Percentiles rank a stretch among this genome's conserved stretches.
Evolutionary conservation across 2,329 filamentous ascomycete species (phyloP).

Genomic region (Aspergillus oerlinghausenensis): DNA sequence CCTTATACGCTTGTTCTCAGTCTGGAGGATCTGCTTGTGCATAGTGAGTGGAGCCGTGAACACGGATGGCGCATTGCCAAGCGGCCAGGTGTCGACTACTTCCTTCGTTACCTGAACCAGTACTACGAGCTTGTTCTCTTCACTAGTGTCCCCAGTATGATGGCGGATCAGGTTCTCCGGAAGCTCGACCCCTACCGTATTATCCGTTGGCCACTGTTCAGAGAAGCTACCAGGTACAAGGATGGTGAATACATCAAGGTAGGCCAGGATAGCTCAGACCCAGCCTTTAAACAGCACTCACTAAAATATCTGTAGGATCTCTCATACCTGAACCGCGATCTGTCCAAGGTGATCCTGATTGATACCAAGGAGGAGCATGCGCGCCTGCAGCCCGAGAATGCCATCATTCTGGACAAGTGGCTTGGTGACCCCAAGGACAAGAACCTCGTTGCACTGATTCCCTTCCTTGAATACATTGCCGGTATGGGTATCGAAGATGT

Average conservation of each 20-base stretch:
- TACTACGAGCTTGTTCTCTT: constrained; percentile 98
- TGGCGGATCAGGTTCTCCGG: constrained; percentile 80
- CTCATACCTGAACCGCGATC: constrained; percentile 93
- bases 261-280: constrained; percentile 19
- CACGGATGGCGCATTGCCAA: constrained; percentile 95
- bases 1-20: constrained; percentile 91
- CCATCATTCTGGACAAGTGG: constrained; percentile 89
- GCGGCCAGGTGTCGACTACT: constrained; percentile 93
- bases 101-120: constrained; percentile 90
- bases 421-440: constrained; percentile 76
- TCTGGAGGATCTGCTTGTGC: constrained; percentile 87
- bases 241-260: constrained; percentile 96
- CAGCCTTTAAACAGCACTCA: neutral
- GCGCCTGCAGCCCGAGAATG: constrained; percentile 90
- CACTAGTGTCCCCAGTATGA: constrained; percentile 77
- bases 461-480: constrained; percentile 95
- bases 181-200: constrained; percentile 95
- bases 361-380: constrained; percentile 82
- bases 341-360: constrained; percentile 91
- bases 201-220: constrained; percentile 90
- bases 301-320: constrained; percentile 61
- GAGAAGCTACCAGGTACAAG: constrained; percentile 96
- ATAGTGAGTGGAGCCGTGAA: constrained; percentile 90
- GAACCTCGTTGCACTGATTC: constrained; percentile 82
- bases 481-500: constrained; percentile 90